Base-by-base conservation (phyloP, 2,329 filamentous ascomycete species). In the Aspergillus sp. region DNA sequence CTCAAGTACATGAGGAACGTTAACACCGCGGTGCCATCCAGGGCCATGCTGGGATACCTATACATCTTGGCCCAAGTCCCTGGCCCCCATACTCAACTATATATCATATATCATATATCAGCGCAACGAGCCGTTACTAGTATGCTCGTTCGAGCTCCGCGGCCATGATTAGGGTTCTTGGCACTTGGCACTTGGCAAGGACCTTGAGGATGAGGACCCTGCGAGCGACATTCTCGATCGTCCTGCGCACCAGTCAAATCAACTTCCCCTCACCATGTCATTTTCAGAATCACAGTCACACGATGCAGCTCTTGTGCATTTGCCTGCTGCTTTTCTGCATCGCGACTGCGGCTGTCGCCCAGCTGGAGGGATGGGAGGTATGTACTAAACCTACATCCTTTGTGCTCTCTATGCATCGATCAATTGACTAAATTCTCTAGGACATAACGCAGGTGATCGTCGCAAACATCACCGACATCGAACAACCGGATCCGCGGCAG, bases 121-220 rank as follows among this genome's bases (percentile, higher is more conserved):
- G 25, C 2, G 25, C 25, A 28, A 28, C 25, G 25, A 28, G 25
- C 6, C 25, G 25, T 28, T 28, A 28, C 1, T 7, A 19, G 19
- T 28, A 28, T 28, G 25, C 25, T 28, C 25, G 3, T 28, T 6
- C 3, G 3, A 28, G 25, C 25, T 28, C 25, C 25, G 25, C 25
- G 3, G 25, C 25, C 2, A 28, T 2, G 6, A 1, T 28, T 28
- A 28, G 25, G 25, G 25, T 28, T 28, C 25, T 28, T 28, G 34
- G 34, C 34, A 3, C 34, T 38, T 38, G 34, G 34, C 8, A 23
- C 56, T 59, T 59, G 72, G 74, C 50, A 71, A 69, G 47, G 66
- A 65, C 54, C 63, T 67, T 49, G 63, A 64, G 23, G 23, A 73
- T 55, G 48, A 57, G 64, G 31, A 58, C 60, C 8, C 34, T 53